These are phyloP conservation scores for Umbilicaria muhlenbergii DNA, from an alignment of 495 filamentous ascomycete species.

Conservation along the genomic window DNA sequence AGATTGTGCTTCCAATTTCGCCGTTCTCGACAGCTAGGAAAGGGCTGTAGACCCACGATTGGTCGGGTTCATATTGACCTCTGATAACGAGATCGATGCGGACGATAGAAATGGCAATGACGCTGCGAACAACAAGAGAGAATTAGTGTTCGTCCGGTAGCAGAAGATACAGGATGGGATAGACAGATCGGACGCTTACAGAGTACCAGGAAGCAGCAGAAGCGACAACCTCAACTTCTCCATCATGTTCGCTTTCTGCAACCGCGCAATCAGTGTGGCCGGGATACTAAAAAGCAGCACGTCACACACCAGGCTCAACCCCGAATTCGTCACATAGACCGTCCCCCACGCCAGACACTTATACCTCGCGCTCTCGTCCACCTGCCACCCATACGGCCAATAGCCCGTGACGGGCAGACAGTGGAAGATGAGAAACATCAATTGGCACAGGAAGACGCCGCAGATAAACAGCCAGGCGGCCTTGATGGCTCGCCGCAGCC, in stretches of 20 bases:
- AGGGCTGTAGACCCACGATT: slow-evolving; percentile 29
- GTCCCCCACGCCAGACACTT: slow-evolving; percentile 26
- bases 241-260: slow-evolving; percentile 18
- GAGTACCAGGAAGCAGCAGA: slow-evolving; percentile 29
- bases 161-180: background rate
- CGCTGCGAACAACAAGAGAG: slow-evolving; percentile 14
- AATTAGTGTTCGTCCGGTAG: background rate
- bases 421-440: slow-evolving; percentile 30
- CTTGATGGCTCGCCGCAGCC: slow-evolving; percentile 20
- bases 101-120: slow-evolving; percentile 25
- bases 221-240: slow-evolving; percentile 24
- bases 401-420: slow-evolving; percentile 29
- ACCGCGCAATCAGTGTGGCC: slow-evolving; percentile 21
- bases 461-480: slow-evolving; percentile 20
- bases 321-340: slow-evolving; percentile 29
- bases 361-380: slow-evolving; percentile 13
- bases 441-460: slow-evolving; percentile 24
- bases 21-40: slow-evolving; percentile 28
- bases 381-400: slow-evolving; percentile 30
- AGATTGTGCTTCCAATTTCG: slow-evolving; percentile 27
- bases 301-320: slow-evolving; percentile 26
- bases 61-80: slow-evolving; percentile 25
- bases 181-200: too few relatives aligned
- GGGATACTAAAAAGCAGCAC: slow-evolving; percentile 29
- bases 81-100: slow-evolving; percentile 27